Conservation (phyloP, 306 rosid species). For the Castanea sativa region DNA sequence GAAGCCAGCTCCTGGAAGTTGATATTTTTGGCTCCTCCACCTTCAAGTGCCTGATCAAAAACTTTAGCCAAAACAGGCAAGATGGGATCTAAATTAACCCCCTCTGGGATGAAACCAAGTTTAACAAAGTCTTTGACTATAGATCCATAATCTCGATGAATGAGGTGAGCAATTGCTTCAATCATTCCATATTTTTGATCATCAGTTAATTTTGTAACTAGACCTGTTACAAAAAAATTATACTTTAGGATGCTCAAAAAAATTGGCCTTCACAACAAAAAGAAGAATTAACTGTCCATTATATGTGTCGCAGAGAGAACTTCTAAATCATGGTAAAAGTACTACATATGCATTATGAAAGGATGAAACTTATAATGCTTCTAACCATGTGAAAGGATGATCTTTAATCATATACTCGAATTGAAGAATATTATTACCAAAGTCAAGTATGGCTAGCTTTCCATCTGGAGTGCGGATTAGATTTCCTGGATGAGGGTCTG, state of each 20-base stretch:
- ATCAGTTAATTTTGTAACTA: slow-evolving; percentile 94
- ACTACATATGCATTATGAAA: neutral
- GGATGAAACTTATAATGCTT: neutral
- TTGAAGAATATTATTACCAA: slow-evolving; percentile 55
- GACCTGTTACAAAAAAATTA: slow-evolving; percentile 58
- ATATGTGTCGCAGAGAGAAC: neutral
- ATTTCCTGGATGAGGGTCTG: slow-evolving; percentile 99
- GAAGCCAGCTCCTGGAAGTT: slow-evolving; percentile 98
- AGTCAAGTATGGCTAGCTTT: slow-evolving; percentile 95
- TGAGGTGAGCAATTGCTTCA: slow-evolving; percentile 96
- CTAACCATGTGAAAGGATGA: slow-evolving; percentile 9
- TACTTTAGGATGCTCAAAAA: slow-evolving; percentile 11
- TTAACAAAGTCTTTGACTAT: slow-evolving; percentile 93
- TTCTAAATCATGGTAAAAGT: neutral
- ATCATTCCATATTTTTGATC: slow-evolving; percentile 99
- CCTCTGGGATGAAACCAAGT: slow-evolving; percentile 90
- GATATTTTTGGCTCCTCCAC: slow-evolving; percentile 97
- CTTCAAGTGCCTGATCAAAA: slow-evolving; percentile 98
- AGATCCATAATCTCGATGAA: slow-evolving; percentile 92
- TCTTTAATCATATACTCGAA: slow-evolving; percentile 23
- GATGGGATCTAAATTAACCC: slow-evolving; percentile 93
- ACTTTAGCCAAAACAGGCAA: slow-evolving; percentile 97
- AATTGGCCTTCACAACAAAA: slow-evolving; percentile 6
- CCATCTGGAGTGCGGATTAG: slow-evolving; percentile 98
- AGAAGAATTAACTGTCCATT: neutral